Conservation (phyloP, 2,329 filamentous ascomycete species). For the Scedosporium aurantiacum region DNA sequence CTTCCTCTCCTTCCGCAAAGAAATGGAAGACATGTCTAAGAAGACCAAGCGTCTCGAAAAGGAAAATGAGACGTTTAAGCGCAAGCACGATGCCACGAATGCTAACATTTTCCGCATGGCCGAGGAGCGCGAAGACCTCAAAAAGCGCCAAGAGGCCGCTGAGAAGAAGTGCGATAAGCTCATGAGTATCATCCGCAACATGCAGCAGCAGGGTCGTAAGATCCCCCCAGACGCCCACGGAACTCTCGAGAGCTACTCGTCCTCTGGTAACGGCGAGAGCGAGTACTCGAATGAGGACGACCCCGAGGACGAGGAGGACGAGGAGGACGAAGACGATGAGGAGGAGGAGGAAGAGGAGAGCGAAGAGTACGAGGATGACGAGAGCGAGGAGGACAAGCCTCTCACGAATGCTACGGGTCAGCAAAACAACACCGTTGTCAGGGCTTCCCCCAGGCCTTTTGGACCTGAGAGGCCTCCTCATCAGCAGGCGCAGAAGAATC, state of each 20-base stretch:
- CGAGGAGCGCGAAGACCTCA: conserved; percentile 77
- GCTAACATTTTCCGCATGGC: conserved; percentile 96
- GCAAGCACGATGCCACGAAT: conserved; percentile 88
- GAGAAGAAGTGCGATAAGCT: conserved; percentile 80
- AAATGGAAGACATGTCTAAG: conserved; percentile 99
- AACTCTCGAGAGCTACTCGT: conserved; percentile 42
- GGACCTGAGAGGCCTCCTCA: conserved; percentile 38
- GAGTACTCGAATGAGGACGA: conserved; percentile 55
- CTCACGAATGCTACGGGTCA: conserved; percentile 21
- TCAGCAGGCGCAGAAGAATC: conserved; percentile 5
- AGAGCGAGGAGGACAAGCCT: conserved; percentile 4
- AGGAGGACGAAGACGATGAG: conserved; percentile 55
- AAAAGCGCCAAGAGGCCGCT: conserved; percentile 17
- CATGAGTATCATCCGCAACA: conserved; percentile 86
- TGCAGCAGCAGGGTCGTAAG: conserved; percentile 88
- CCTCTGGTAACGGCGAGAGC: conserved; percentile 43
- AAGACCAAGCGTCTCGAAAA: conserved; percentile 96
- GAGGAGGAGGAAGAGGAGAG: conserved; percentile 47
- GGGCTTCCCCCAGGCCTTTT: conserved; percentile 27
- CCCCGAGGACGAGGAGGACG: conserved; percentile 50
- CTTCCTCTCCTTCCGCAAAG: conserved; percentile 92
- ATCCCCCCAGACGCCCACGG: conserved; percentile 52
- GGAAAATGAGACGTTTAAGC: conserved; percentile 81
- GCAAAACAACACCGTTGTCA: neutral
- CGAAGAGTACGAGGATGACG: conserved; percentile 13